Base-by-base conservation (phyloP, 768 basidiomycete genomes). In the Agaricus bisporus region DNA sequence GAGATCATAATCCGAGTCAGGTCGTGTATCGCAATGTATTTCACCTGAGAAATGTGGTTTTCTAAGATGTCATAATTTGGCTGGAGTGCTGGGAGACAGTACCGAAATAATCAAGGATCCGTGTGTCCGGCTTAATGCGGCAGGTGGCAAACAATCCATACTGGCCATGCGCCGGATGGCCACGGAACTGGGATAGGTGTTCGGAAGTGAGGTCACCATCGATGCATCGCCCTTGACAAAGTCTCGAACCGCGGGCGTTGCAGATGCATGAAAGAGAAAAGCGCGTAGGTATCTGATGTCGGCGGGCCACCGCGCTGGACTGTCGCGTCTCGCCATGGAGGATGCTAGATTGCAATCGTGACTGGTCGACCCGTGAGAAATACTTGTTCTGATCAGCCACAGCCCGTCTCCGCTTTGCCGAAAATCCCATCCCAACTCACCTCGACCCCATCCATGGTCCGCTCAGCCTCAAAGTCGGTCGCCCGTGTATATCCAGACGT, bases 401-500 rank as follows among this genome's bases (percentile, higher is more conserved):
- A 55, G 45, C 49, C 47, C 14, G 41, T 37, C 18, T 45, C 51
- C 55, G 53, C 49, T 48, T 49, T 57, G 49, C 35, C 28, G 32
- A 49, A 48, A 49, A 52, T 45, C 46, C 49, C 49, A 50, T 60
- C 39, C 17, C 43, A 29, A 46, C 51, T 50, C 37, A 54, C 53
- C 38, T 46, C 41, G 53, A 39, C 37, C 41, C 41, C 49, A 55
- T 66, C 65, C 59, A 88, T 89, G 88, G 86, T 83, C 63, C 77
- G 86, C 66, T 79, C 83, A 60, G 73, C 82, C 42, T 77, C 81
- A 51, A 87, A 86, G 69, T 91, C 89, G 44, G 86, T 92, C 46
- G 82, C 90, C 62, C 85, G 90, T 63, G 85, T 94, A 39, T 97
- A 97, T 66, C 70, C 86, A 51, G 86, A 94, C 70, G 92, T 93